Evolutionary conservation across 768 basidiomycete genomes (phyloP), one percentile per base, ranked within the genome.

Genomic region (Tylopilus subfusipes): DNA sequence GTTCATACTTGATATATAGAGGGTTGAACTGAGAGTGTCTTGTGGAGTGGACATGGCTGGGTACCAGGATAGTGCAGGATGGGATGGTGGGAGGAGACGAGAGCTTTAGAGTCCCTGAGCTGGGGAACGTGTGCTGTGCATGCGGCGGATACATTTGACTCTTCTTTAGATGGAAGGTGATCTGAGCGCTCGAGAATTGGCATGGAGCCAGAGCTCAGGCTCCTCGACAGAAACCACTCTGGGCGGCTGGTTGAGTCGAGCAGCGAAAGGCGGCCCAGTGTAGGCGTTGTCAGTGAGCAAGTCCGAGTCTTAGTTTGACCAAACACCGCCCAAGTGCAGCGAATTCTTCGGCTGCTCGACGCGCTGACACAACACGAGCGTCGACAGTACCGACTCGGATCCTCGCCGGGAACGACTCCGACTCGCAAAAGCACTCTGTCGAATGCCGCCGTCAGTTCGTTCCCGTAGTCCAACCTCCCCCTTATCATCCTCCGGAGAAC

Each of bases 371-470:
- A 5, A 22, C 22, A 19, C 46, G 8, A n/a, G 7, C 36, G n/a
- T 19, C 31, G 14, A 36, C n/a, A n/a, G n/a, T n/a, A n/a, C n/a
- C n/a, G n/a, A n/a, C n/a, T n/a, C n/a, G n/a, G n/a, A n/a, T n/a
- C n/a, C n/a, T 36, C 34, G 8, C 34, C 18, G n/a, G 38, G 39
- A 40, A 40, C 36, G 36, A n/a, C n/a, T n/a, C n/a, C 36, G 18
- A 38, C 19, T 21, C 18, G 31, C 13, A 12, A 18, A 30, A 45
- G 16, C 31, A 31, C 46, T 24, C 19, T 46, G 45, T 31, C 22
- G 50, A 33, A 51, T 68, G 66, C 48, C 66, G 34, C 43, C 47
- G 50, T 58, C 68, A 50, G 36, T 49, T 34, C 57, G 60, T 50
- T 62, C 61, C 40, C 44, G 58, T 52, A 66, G 57, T 31, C 42